Evolutionary conservation across 176 grass and related monocot genomes (phyloP).

Genomic region (Oryza officinalis): DNA sequence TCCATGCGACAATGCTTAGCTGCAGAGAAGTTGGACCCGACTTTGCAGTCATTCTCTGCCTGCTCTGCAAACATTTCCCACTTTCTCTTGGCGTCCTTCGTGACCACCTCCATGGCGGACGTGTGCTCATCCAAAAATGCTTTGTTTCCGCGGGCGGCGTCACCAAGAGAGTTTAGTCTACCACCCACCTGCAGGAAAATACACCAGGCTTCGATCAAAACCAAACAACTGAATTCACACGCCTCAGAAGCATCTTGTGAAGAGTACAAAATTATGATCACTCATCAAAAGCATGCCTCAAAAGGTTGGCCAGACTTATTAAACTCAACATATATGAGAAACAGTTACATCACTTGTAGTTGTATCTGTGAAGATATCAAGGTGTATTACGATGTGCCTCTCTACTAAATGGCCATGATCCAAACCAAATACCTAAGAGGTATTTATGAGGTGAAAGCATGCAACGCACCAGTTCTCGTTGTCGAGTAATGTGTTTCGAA

Average conservation of each 20-base stretch:
- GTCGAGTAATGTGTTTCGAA: conserved; percentile 73
- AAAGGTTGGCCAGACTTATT: background rate
- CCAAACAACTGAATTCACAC: background rate
- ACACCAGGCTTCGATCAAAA: background rate
- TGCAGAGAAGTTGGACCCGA: conserved; percentile 71
- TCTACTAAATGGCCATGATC: background rate
- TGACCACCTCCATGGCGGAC: conserved; percentile 58
- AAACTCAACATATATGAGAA: background rate
- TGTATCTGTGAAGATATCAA: background rate
- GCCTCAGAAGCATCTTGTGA: background rate
- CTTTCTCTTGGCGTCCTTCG: conserved; percentile 90
- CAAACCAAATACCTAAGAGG: background rate
- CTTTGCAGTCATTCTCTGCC: conserved; percentile 64
- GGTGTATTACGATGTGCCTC: background rate
- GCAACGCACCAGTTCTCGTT: conserved; percentile 79
- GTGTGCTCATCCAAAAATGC: conserved; percentile 73
- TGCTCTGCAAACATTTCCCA: conserved; percentile 87
- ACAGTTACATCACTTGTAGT: background rate
- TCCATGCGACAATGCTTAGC: conserved; percentile 93
- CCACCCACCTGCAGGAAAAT: conserved; percentile 66
- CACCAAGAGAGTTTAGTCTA: conserved; percentile 64
- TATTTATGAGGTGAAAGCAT: background rate
- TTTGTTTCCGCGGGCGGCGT: conserved; percentile 66
- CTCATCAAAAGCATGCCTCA: background rate
- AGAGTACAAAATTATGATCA: background rate